A percentile compares a stretch with the other conserved stretches of the same genome.
phyloP scores from a whole-genome alignment of 768 basidiomycete species.

The Chlorophyllum brunneum region DNA sequence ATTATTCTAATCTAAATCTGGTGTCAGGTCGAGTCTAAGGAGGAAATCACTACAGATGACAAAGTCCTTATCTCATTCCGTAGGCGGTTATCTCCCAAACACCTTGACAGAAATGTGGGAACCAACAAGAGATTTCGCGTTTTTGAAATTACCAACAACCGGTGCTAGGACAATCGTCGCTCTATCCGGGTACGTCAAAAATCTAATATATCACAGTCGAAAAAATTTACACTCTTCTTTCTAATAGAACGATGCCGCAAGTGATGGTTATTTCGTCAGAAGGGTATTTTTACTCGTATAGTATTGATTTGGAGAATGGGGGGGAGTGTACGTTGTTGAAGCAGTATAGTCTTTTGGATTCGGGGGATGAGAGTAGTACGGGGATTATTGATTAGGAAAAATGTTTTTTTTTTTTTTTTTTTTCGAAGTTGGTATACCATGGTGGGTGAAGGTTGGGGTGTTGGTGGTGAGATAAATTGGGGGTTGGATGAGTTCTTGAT shows the following conservation, averaged over 20 bases:
- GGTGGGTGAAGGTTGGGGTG: no score
- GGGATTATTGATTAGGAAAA: not conserved
- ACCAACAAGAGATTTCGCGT: slow-evolving; percentile 92
- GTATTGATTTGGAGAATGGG: slow-evolving; percentile 92
- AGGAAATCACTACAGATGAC: slow-evolving; percentile 73
- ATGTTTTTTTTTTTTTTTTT: no score
- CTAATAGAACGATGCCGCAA: slow-evolving; percentile 81
- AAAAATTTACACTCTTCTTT: no score
- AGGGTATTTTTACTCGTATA: slow-evolving; percentile 94
- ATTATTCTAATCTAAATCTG: not conserved
- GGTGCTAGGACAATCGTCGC: slow-evolving; percentile 87
- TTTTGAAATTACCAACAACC: slow-evolving; percentile 72
- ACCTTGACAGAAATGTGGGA: slow-evolving; percentile 97
- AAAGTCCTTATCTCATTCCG: slow-evolving; percentile 68
- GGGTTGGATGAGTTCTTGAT: no score
- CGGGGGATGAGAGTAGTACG: slow-evolving; percentile 5
- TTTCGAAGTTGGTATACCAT: no score
- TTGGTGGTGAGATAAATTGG: no score
- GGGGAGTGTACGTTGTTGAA: slow-evolving; percentile 95
- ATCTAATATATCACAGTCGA: no score
- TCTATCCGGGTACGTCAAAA: slow-evolving; percentile 80
- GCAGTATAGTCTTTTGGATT: slow-evolving; percentile 59
- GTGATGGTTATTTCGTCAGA: slow-evolving; percentile 97
- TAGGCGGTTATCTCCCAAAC: slow-evolving; percentile 84
- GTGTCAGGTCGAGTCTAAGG: slow-evolving; percentile 34